Evolutionary conservation across 441 rosid genomes (phyloP).

Genomic region (Raphanus hybrid): DNA sequence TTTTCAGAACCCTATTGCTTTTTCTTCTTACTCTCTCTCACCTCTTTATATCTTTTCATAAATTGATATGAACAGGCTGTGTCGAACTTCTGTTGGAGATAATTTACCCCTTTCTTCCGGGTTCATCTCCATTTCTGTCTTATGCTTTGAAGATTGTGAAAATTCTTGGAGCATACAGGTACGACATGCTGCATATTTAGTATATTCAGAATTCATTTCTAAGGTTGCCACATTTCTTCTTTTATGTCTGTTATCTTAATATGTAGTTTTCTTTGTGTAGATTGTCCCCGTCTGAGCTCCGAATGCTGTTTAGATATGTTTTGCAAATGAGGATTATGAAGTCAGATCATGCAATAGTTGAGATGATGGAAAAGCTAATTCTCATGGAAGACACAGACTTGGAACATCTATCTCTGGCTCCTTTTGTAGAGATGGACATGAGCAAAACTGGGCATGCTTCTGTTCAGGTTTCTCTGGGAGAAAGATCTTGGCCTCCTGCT

Average conservation of each 20-base stretch:
- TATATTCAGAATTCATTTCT: slow-evolving; percentile 18
- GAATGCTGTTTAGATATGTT: slow-evolving; percentile 82
- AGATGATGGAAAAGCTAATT: slow-evolving; percentile 91
- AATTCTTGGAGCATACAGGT: slow-evolving; percentile 99
- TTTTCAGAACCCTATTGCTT: slow-evolving; percentile 22
- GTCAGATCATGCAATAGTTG: slow-evolving; percentile 83
- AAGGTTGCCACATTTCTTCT: slow-evolving; percentile 22
- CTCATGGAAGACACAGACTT: slow-evolving; percentile 82
- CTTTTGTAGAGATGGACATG: slow-evolving; percentile 95
- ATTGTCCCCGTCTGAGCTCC: slow-evolving; percentile 96
- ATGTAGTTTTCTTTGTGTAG: slow-evolving; percentile 59
- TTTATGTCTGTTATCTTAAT: slow-evolving; percentile 29
- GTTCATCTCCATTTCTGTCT: slow-evolving; percentile 86
- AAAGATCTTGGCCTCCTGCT: slow-evolving; percentile 99
- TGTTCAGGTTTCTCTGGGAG: slow-evolving; percentile 96
- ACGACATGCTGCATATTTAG: slow-evolving; percentile 21
- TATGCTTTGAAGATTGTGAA: slow-evolving; percentile 95
- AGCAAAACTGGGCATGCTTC: slow-evolving; percentile 93
- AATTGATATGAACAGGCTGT: slow-evolving; percentile 64
- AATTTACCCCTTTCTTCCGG: slow-evolving; percentile 84
- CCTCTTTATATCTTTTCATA: slow-evolving; percentile 24
- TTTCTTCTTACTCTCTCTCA: slow-evolving; percentile 37
- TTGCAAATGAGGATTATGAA: slow-evolving; percentile 83
- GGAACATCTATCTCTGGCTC: slow-evolving; percentile 83
- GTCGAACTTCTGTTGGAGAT: slow-evolving; percentile 97